Base-by-base conservation (phyloP, 75 land plant species). In the Pinus tabuliformis region DNA sequence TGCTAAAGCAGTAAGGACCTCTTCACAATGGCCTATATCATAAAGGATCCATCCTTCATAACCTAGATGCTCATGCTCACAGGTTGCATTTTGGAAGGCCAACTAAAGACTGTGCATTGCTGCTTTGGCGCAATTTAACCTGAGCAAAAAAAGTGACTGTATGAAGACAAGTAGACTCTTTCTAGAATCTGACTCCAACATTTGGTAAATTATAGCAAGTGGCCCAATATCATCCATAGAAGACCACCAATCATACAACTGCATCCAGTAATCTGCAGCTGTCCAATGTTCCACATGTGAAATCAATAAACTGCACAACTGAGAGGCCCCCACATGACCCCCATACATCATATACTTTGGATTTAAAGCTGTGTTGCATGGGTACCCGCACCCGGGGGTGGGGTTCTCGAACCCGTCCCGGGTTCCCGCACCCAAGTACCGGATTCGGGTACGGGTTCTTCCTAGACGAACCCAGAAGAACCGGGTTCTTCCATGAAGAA, bases 11-110 rank as follows among this genome's bases (percentile, higher is more conserved):
- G 26, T 26, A 26, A 26, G 26, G 26, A 26, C 99, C 78, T 94
- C 99, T 73, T 92, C 87, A 74, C 99, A 89, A 77, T 96, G 98
- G 58, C 99, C 98, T 4, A 91, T 96, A 77, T 96, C 99, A 78
- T 96, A 96, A 70, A 96, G 77, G 20, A 96, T 94, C 99, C 99
- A 96, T 24, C 99, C 99, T 87, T 96, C 99, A 65, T 96, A 96
- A 18, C 94, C 95, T 30, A 96, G 86, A 5, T 90, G 88, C 75
- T 96, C 99, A 76, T 88, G 93, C 15, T 94, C 88, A 78, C 83
- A 87, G 56, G 87, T 76, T 36, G 99, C 90, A 87, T 96, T 91
- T 52, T 89, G 86, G 37, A 95, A 89, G 72, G 99, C 99, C 54
- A 96, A 75, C 75, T 91, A 86, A 33, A 96, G 76, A 81, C 99